Evolutionary conservation across 2,329 filamentous ascomycete genomes (phyloP).

Genomic region (Paraphoma chrysanthemicola): DNA sequence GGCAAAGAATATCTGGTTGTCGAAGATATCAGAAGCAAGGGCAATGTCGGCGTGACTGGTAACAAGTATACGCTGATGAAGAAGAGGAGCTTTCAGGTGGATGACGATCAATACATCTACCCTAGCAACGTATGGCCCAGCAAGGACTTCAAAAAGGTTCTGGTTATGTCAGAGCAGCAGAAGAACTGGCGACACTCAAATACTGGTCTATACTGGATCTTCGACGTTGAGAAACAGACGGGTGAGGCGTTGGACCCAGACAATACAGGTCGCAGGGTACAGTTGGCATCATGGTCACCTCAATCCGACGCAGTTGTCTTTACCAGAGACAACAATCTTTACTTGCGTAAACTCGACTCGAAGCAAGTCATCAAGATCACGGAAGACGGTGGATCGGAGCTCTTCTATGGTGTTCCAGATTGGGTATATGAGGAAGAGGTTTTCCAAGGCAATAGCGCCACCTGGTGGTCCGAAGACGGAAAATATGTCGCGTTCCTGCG

Average conservation of each 20-base stretch:
- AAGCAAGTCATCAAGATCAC: constrained; percentile 76
- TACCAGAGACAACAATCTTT: constrained; percentile 89
- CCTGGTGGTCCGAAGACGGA: constrained; percentile 94
- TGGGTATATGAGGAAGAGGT: constrained; percentile 97
- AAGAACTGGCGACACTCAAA: constrained; percentile 91
- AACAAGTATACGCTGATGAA: constrained; percentile 78
- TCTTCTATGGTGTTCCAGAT: constrained; percentile 96
- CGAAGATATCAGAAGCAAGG: constrained; percentile 76
- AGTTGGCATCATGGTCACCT: constrained; percentile 90
- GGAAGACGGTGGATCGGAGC: constrained; percentile 81
- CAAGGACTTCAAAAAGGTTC: constrained; percentile 81
- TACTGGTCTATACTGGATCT: constrained; percentile 86
- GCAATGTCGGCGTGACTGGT: constrained; percentile 47
- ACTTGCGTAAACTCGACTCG: constrained; percentile 71
- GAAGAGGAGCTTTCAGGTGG: constrained; percentile 66
- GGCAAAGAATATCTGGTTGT: constrained; percentile 78
- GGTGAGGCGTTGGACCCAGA: constrained; percentile 78
- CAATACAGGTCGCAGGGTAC: constrained; percentile 70
- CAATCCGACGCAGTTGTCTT: constrained; percentile 87
- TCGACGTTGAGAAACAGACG: constrained; percentile 82
- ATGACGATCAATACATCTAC: constrained; percentile 60
- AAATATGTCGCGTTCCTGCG: constrained; percentile 89
- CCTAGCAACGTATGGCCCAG: constrained; percentile 76
- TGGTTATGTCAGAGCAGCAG: constrained; percentile 75
- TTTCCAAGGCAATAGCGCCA: constrained; percentile 78